phyloP scores from a whole-genome alignment of 129 eudicot species.

The Deinandra increscens region DNA sequence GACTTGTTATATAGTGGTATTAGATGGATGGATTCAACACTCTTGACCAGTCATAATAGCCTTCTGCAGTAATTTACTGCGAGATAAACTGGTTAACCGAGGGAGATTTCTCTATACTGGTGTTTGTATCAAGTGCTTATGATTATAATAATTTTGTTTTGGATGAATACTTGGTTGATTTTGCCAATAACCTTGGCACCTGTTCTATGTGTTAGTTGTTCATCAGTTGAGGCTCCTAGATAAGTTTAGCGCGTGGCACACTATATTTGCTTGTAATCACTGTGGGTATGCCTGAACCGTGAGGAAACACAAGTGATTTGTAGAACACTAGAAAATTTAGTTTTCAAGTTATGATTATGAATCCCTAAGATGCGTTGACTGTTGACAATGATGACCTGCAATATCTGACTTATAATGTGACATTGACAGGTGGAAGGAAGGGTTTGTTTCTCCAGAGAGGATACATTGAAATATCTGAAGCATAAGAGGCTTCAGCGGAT shows the following conservation, averaged over 20 bases:
- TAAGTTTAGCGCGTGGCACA: neutral
- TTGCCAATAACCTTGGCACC: neutral
- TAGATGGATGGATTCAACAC: neutral
- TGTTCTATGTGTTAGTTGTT: neutral
- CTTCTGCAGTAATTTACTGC: neutral
- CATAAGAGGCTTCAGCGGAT: conserved; percentile 76
- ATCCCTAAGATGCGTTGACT: conserved; percentile 5
- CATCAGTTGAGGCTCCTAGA: neutral
- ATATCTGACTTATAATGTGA: conserved; percentile 15
- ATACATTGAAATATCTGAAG: conserved; percentile 70
- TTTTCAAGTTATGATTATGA: conserved; percentile 4
- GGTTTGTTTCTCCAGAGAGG: conserved; percentile 80
- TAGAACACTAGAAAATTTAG: neutral
- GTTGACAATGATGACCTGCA: neutral
- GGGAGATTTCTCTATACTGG: neutral
- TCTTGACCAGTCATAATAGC: neutral
- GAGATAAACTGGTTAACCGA: neutral
- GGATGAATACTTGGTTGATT: neutral
- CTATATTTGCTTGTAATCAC: neutral
- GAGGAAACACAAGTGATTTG: neutral
- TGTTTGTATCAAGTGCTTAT: neutral
- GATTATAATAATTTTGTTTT: neutral
- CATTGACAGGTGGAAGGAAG: conserved; percentile 86
- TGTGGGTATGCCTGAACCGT: neutral
- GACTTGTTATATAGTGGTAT: neutral